Conservation (phyloP, 75 land plant genomes). For the Isoetes taiwanensis region DNA sequence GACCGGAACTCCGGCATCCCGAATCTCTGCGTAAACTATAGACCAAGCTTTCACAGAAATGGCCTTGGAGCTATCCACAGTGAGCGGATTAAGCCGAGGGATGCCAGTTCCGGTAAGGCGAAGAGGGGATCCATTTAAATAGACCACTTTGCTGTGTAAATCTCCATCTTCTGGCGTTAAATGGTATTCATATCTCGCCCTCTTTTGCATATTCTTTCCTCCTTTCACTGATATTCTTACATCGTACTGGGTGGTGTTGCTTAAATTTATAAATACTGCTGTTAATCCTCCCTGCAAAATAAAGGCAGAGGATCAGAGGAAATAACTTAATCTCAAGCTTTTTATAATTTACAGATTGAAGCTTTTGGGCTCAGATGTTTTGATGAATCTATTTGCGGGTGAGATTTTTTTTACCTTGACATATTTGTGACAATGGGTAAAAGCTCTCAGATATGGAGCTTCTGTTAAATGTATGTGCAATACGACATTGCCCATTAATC, state of each 20-base stretch:
- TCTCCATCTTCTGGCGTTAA: too few species aligned
- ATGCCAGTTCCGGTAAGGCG: slow-evolving; percentile 34
- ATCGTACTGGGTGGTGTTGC: slow-evolving; percentile 32
- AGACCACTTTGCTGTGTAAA: too few species aligned
- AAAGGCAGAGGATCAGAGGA: too few species aligned
- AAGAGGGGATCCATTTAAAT: slow-evolving; percentile 52
- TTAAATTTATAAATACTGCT: slow-evolving; percentile 52
- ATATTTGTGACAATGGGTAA: slow-evolving; percentile 87
- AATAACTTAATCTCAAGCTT: too few species aligned
- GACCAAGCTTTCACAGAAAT: slow-evolving; percentile 41
- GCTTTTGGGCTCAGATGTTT: too few species aligned
- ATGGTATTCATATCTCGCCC: too few species aligned
- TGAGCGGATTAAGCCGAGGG: slow-evolving; percentile 35
- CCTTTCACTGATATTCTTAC: too few species aligned
- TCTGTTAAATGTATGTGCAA: slow-evolving; percentile 40
- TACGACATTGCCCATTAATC: slow-evolving; percentile 62
- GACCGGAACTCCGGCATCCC: too few species aligned
- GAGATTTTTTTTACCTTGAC: too few species aligned
- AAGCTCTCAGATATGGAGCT: slow-evolving; percentile 39
- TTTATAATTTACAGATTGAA: too few species aligned
- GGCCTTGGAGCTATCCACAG: slow-evolving; percentile 23
- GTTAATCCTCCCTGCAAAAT: slow-evolving; percentile 58
- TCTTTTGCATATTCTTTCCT: too few species aligned
- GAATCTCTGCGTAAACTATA: slow-evolving; percentile 48
- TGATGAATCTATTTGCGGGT: too few species aligned